A percentile compares a stretch with the other conserved stretches of the same genome.
Evolutionary conservation across 2,329 filamentous ascomycete species (phyloP).

Genomic region (Trichoderma arundinaceum): DNA sequence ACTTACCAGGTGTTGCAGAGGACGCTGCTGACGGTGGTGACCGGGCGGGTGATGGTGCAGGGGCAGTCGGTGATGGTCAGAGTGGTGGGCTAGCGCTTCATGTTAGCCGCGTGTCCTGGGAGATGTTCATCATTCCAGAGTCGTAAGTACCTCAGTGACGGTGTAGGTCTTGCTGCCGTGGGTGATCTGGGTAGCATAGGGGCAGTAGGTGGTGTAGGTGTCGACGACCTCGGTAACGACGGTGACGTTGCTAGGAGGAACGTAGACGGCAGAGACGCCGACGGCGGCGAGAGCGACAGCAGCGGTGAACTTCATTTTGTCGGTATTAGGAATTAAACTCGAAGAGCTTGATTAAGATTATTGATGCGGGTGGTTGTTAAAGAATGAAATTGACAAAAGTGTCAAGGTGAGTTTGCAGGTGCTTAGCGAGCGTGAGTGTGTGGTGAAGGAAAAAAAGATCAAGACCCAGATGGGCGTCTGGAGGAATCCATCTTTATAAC

Average conservation of each 20-base stretch:
- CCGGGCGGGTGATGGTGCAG: conserved; percentile 68
- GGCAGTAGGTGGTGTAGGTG: conserved; percentile 74
- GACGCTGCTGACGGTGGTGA: conserved; percentile 58
- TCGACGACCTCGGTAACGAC: conserved; percentile 71
- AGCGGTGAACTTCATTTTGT: conserved; percentile 70
- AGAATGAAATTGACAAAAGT: conserved; percentile 65
- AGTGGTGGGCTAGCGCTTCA: conserved; percentile 56
- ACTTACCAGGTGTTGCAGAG: conserved; percentile 61
- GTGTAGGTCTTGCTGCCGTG: conserved; percentile 71
- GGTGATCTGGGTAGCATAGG: conserved; percentile 66
- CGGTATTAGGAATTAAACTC: conserved; percentile 52
- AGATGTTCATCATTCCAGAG: not conserved
- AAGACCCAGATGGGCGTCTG: conserved; percentile 42
- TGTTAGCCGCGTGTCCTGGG: conserved; percentile 6
- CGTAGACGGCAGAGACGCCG: conserved; percentile 54
- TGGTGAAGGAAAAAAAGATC: conserved; percentile 51
- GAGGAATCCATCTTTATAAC: conserved; percentile 58
- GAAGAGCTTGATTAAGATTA: conserved; percentile 44
- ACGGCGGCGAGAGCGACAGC: conserved; percentile 59
- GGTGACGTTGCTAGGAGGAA: conserved; percentile 52
- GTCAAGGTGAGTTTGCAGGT: conserved; percentile 51
- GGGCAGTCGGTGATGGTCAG: conserved; percentile 75
- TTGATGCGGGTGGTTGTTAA: conserved; percentile 45
- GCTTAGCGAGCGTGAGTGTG: conserved; percentile 53
- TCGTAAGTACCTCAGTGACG: conserved; percentile 63